These are phyloP conservation scores for Aspergillus persii DNA, from an alignment of 2,329 filamentous ascomycete species.

Conservation along the genomic window DNA sequence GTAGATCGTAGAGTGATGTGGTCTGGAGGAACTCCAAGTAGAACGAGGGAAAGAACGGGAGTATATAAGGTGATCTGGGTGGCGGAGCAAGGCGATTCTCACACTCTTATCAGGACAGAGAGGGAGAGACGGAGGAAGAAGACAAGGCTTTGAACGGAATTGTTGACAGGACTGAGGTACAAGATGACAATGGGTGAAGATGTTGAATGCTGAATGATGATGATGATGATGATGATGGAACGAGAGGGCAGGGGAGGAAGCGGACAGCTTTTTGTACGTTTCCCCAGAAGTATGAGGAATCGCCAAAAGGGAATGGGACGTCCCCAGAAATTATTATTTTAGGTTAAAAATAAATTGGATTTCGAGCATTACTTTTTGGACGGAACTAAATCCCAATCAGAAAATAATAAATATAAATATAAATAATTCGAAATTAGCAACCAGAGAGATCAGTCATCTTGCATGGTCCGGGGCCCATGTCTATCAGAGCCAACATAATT, in stretches of 20 bases:
- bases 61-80: conserved; percentile 6
- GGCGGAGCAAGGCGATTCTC: conserved; percentile 17
- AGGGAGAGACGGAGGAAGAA: neutral
- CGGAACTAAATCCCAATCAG: neutral
- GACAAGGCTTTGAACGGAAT: neutral
- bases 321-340: conserved; percentile 4
- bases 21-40: neutral
- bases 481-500: neutral
- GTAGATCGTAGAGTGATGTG: neutral
- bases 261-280: conserved; percentile 16
- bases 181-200: neutral
- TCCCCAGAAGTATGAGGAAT: conserved; percentile 12
- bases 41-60: neutral
- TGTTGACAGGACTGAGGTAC: neutral
- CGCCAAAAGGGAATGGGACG: conserved; percentile 4
- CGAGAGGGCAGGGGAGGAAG: conserved; percentile 1
- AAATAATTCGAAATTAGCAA: neutral
- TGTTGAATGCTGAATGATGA: neutral
- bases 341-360: neutral
- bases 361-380: neutral
- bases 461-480: conserved; percentile 7
- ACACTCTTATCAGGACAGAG: conserved; percentile 6
- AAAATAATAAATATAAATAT: neutral
- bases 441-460: conserved; percentile 19
- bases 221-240: neutral